Evolutionary conservation across 1,284 basidiomycete genomes (phyloP), one percentile per base, ranked within the genome.

Genomic region (Wallemia hederae): DNA sequence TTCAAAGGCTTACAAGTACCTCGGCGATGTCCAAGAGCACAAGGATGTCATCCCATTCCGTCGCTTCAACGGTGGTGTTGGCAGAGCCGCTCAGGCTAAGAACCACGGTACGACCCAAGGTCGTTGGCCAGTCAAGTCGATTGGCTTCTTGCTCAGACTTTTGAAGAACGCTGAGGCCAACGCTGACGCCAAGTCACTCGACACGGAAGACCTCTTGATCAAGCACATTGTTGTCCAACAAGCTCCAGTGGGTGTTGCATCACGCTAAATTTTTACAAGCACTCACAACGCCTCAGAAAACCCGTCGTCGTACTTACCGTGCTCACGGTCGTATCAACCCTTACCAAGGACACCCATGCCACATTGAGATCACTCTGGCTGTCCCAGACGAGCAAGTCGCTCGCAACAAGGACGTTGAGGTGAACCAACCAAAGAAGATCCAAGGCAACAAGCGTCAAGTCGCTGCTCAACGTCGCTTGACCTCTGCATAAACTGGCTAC

Each of bases 111-210:
- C 88, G 63, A 96, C 91, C 65, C 89, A 94, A 76, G 90, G 94
- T 83, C 94, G 94, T 72, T 98, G 94, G 94, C 94, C 94, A 72
- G 90, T 90, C 77, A 98, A 99, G 78, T 97, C 92, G 63, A 82
- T 96, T 74, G 83, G 85, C 74, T 96, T 91, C 79, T 82, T 99
- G 70, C 79, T 84, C 65, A 82, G 85, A 66, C 81, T 99, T 62
- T 76, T 99, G 68, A 98, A 98, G 81, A 99, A 98, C 74, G 94
- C 94, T 60, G 92, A 98, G 74, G 83, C 94, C 67, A 99, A 99
- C 74, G 94, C 94, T 65, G 92, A 97, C 69, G 89, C 88, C 68
- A 99, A 98, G 79, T 89, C 83, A 73, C 77, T 99, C 64, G 85
- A 90, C 62, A 76, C 85, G 64, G 91, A 97, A 70, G 88, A 92